These are phyloP conservation scores for Sarcodon aspratus DNA, from an alignment of 768 basidiomycete species.

Conservation along the genomic window DNA sequence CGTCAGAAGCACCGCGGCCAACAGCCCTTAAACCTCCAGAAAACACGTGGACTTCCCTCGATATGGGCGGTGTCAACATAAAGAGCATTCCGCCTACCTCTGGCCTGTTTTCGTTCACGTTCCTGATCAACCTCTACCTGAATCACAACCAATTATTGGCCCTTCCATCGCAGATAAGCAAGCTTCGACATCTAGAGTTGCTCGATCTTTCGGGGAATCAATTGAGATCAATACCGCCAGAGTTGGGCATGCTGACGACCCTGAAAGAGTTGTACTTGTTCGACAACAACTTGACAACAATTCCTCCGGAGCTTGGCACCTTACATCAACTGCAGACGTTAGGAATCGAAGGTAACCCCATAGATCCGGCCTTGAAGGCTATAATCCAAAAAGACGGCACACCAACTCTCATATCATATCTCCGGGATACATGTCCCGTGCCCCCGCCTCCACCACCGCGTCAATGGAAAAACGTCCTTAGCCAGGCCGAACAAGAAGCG, in stretches of 20 bases:
- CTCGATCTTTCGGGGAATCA: conserved; percentile 90
- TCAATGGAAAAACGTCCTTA: conserved; percentile 56
- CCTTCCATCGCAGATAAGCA: conserved; percentile 75
- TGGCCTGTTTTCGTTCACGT: conserved; percentile 77
- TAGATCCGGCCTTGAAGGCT: conserved; percentile 64
- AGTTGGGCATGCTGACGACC: conserved; percentile 82
- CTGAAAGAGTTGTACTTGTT: conserved; percentile 91
- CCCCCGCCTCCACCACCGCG: conserved; percentile 75
- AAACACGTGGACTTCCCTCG: conserved; percentile 82
- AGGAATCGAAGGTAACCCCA: conserved; percentile 95
- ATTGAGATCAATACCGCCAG: conserved; percentile 65
- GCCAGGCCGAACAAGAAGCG: conserved; percentile 46
- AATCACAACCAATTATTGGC: conserved; percentile 83
- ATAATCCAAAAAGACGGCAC: conserved; percentile 96
- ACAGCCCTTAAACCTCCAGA: conserved; percentile 54
- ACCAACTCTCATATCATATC: conserved; percentile 69
- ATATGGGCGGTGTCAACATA: conserved; percentile 92
- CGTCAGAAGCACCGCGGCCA: conserved; percentile 54
- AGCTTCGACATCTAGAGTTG: conserved; percentile 74
- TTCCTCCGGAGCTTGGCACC: conserved; percentile 83
- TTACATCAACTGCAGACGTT: conserved; percentile 87
- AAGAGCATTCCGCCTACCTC: conserved; percentile 78
- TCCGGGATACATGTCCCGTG: conserved; percentile 89
- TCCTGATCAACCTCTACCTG: conserved; percentile 89
- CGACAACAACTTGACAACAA: conserved; percentile 82